Conservation (phyloP, 1,284 basidiomycete genomes). For the Pisolithus thermaeus region DNA sequence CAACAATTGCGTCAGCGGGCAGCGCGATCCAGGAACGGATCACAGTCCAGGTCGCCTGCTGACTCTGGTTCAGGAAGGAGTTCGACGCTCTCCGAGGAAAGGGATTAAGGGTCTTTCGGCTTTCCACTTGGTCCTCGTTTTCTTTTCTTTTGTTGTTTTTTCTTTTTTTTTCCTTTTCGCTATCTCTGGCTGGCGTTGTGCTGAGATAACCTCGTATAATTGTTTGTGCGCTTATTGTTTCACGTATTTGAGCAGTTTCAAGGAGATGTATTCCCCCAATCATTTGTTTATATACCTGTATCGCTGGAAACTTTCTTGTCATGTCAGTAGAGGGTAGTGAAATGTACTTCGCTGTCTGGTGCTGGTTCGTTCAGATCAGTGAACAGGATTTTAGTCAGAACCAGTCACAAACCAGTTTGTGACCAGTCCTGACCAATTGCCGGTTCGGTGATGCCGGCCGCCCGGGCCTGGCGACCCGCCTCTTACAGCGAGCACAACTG, state of each 20-base stretch:
- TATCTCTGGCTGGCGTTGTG: neutral
- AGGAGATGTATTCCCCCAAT: neutral
- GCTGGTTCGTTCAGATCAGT: no score
- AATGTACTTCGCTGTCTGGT: no score
- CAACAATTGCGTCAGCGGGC: constrained; percentile 31
- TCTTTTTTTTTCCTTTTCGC: neutral
- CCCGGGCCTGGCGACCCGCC: no score
- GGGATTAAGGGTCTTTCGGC: no score
- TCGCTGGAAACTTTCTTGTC: neutral
- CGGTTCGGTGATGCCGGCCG: no score
- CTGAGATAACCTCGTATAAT: neutral
- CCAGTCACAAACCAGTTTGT: no score
- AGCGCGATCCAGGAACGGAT: neutral
- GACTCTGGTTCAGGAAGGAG: neutral
- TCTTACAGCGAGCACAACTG: no score
- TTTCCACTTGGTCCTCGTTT: neutral
- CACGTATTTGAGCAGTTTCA: neutral
- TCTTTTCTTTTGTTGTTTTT: neutral
- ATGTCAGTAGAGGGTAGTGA: no score
- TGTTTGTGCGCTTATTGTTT: neutral
- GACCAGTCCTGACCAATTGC: no score
- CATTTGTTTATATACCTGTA: neutral
- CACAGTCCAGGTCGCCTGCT: neutral
- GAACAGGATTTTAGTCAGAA: no score
- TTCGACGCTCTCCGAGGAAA: neutral